Percentiles rank a stretch among this genome's conserved stretches.
Conservation (phyloP, 768 basidiomycete species). For the Trichaptum fuscoviolaceum region DNA sequence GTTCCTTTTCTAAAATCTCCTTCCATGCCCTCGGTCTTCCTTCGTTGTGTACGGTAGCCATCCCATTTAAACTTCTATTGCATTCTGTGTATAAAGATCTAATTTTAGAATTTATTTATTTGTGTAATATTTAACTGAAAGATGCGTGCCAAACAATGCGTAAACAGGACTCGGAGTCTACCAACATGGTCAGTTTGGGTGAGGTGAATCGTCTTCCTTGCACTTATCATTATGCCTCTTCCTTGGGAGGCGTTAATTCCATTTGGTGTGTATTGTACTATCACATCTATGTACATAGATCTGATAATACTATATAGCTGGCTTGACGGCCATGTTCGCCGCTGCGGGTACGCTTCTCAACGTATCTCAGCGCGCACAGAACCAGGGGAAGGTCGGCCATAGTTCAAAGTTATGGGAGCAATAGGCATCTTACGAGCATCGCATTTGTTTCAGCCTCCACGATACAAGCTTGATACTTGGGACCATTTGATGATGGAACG, state of each 20-base stretch:
- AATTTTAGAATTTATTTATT: slow-evolving; percentile 3
- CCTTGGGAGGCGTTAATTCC: slow-evolving; percentile 98
- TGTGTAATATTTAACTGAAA: background rate
- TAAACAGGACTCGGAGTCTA: background rate
- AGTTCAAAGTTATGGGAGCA: slow-evolving; percentile 4
- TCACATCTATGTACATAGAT: slow-evolving; percentile 6
- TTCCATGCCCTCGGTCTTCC: background rate
- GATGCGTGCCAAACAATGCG: background rate
- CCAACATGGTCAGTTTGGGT: background rate
- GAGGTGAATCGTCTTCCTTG: background rate
- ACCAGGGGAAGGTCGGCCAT: slow-evolving; percentile 77
- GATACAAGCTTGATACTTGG: slow-evolving; percentile 85
- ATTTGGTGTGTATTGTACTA: slow-evolving; percentile 52
- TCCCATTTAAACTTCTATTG: background rate
- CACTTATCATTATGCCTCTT: slow-evolving; percentile 69
- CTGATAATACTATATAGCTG: slow-evolving; percentile 41
- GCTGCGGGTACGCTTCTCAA: slow-evolving; percentile 85
- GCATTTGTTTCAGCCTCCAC: slow-evolving; percentile 55
- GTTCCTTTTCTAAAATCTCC: background rate
- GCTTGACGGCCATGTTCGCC: slow-evolving; percentile 84
- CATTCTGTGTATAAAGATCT: background rate
- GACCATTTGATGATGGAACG: slow-evolving; percentile 96
- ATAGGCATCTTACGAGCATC: slow-evolving; percentile 2
- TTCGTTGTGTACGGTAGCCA: background rate
- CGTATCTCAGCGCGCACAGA: slow-evolving; percentile 72